phyloP scores from a whole-genome alignment of 352 stramenopile genomes.

The Phytophthora tubulina region DNA sequence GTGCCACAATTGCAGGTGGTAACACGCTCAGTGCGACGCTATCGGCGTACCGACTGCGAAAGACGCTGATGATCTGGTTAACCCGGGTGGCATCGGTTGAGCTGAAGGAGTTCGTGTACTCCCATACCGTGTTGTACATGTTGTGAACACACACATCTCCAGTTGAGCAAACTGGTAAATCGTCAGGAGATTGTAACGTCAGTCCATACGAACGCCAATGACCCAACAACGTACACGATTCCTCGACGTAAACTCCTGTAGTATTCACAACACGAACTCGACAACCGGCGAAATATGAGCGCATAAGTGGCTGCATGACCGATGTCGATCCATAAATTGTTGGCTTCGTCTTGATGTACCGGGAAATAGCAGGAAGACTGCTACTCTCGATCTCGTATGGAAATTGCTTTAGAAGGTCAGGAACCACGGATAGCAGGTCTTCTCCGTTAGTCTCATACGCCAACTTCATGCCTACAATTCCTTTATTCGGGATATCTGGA shows the following conservation, averaged over 20 bases:
- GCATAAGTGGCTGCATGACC: conserved; percentile 37
- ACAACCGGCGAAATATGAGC: conserved; percentile 33
- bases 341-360: conserved; percentile 31
- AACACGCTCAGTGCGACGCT: conserved; percentile 28
- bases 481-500: conserved; percentile 32
- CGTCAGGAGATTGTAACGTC: conserved; percentile 29
- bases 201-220: conserved; percentile 35
- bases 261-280: conserved; percentile 36
- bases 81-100: conserved; percentile 14
- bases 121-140: conserved; percentile 32
- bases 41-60: conserved; percentile 41
- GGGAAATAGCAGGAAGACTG: conserved; percentile 29
- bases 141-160: conserved; percentile 38
- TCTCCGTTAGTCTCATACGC: conserved; percentile 19
- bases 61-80: conserved; percentile 36
- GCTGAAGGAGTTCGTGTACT: conserved; percentile 24
- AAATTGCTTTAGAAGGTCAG: conserved; percentile 29
- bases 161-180: conserved; percentile 35
- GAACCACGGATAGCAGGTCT: conserved; percentile 32
- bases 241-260: conserved; percentile 37
- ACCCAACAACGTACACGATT: conserved; percentile 26
- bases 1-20: conserved; percentile 21
- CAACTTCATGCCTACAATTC: conserved; percentile 25
- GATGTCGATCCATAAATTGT: conserved; percentile 27
- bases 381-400: conserved; percentile 28